Evolutionary conservation across 2,329 filamentous ascomycete species (phyloP).

Genomic region (Herpotrichia juniperi): DNA sequence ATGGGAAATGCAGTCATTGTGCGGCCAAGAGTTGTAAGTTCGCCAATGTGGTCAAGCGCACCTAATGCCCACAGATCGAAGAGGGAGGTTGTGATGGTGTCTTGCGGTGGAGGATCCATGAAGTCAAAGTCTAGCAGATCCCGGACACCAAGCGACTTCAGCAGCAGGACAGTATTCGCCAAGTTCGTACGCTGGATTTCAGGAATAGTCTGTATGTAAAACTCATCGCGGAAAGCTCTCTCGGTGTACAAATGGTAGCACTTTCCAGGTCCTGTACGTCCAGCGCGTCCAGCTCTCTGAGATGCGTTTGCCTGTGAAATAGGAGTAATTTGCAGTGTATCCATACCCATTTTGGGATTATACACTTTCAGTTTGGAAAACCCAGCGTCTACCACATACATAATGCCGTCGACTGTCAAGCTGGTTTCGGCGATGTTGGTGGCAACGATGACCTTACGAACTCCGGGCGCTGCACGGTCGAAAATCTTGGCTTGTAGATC

Average conservation of each 20-base stretch:
- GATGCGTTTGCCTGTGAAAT: slow-evolving; percentile 96
- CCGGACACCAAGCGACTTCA: slow-evolving; percentile 93
- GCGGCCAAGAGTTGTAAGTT: slow-evolving; percentile 82
- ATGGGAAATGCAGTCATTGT: slow-evolving; percentile 99
- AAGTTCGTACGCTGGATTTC: slow-evolving; percentile 98
- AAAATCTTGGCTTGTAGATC: slow-evolving; percentile 98
- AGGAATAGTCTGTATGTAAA: slow-evolving; percentile 96
- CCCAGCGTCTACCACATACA: slow-evolving; percentile 96
- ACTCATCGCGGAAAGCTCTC: slow-evolving; percentile 90
- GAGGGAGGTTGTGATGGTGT: slow-evolving; percentile 94
- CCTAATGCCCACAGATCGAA: slow-evolving; percentile 98
- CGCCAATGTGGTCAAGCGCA: slow-evolving; percentile 90
- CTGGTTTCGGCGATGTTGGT: slow-evolving; percentile 99
- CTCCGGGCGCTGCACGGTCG: slow-evolving; percentile 85
- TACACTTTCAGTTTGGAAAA: slow-evolving; percentile 99
- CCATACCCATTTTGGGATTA: slow-evolving; percentile 99
- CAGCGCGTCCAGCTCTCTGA: slow-evolving; percentile 90
- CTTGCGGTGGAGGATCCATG: slow-evolving; percentile 97
- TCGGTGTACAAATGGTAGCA: slow-evolving; percentile 95
- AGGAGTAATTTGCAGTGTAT: slow-evolving; percentile 95
- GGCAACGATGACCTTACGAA: slow-evolving; percentile 95
- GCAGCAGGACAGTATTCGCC: slow-evolving; percentile 88
- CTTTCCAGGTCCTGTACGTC: slow-evolving; percentile 92
- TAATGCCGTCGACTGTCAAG: slow-evolving; percentile 97
- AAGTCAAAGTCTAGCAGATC: slow-evolving; percentile 97